These are phyloP conservation scores for Pichia sp. DNA, from an alignment of 1,139 yeast genomes.

Conservation along the genomic window DNA sequence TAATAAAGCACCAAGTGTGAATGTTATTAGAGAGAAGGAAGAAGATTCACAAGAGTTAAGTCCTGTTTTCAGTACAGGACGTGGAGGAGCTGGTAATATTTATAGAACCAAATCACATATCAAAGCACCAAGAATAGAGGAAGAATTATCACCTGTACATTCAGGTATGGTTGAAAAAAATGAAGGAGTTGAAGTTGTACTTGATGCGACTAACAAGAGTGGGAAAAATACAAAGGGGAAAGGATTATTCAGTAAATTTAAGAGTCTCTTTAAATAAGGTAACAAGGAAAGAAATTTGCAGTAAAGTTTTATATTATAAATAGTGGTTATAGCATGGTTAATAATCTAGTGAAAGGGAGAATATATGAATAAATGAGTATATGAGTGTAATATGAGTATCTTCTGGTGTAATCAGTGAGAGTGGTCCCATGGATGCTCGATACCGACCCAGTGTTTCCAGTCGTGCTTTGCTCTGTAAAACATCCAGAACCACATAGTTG, in stretches of 20 bases:
- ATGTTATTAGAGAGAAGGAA: constrained; percentile 30
- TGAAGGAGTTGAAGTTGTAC: background rate
- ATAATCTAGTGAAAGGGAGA: background rate
- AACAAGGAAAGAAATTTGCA: background rate
- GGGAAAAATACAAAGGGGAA: background rate
- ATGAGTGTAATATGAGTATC: background rate
- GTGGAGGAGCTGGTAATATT: constrained; percentile 57
- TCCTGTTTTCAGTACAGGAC: constrained; percentile 44
- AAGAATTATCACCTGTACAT: constrained; percentile 35
- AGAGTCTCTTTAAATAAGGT: constrained; percentile 3
- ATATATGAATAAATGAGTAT: background rate
- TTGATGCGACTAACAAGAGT: background rate
- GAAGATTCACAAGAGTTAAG: constrained; percentile 39
- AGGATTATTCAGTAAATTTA: background rate
- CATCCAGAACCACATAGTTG: constrained; percentile 84
- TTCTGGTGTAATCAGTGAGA: constrained; percentile 7
- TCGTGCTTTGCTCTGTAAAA: constrained; percentile 72
- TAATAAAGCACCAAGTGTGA: constrained; percentile 39
- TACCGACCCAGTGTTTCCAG: constrained; percentile 50
- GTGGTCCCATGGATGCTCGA: constrained; percentile 29
- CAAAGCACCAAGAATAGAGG: constrained; percentile 30
- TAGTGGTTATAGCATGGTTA: background rate
- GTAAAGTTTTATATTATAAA: background rate
- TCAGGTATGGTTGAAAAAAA: constrained; percentile 8
- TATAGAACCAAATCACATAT: constrained; percentile 32